Conservation (phyloP, 805 yeast genomes). For the Scheffersomyces amazonensis region DNA sequence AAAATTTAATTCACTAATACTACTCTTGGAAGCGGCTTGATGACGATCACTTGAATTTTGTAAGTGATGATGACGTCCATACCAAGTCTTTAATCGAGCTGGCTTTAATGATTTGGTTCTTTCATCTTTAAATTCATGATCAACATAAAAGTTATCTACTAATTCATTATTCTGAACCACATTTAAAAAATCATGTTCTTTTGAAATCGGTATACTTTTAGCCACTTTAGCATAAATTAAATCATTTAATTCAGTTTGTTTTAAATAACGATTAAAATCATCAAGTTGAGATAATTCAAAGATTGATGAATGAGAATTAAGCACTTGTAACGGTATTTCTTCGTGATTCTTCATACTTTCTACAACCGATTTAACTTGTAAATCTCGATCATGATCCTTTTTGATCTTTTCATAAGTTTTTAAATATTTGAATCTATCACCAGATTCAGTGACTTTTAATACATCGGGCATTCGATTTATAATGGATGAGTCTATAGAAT, state of each 20-base stretch:
- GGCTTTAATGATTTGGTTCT: conserved; percentile 2
- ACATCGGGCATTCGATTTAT: conserved; percentile 16
- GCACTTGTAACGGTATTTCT: conserved; percentile 14
- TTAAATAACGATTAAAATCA: conserved; percentile 32
- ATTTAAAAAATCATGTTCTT: conserved; percentile 20
- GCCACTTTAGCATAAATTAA: conserved; percentile 19
- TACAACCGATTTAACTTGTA: conserved; percentile 2
- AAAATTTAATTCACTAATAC: conserved; percentile 8
- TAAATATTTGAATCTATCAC: conserved; percentile 24
- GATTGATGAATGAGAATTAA: conserved; percentile 16
- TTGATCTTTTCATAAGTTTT: conserved; percentile 18
- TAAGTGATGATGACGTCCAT: not conserved
- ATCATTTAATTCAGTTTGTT: conserved; percentile 33
- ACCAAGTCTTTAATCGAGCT: conserved; percentile 4
- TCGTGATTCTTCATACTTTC: conserved; percentile 5
- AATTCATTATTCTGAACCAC: conserved; percentile 24
- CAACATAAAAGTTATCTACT: conserved; percentile 23
- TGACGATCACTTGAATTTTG: not conserved
- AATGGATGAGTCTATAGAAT: conserved; percentile 23
- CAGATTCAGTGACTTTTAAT: conserved; percentile 4
- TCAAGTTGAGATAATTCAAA: conserved; percentile 29
- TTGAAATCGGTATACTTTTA: conserved; percentile 5
- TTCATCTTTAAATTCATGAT: conserved; percentile 9
- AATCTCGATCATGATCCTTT: conserved; percentile 6
- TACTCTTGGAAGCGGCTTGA: conserved; percentile 1